These are phyloP conservation scores for Penicillium brasilianum DNA, from an alignment of 2,329 filamentous ascomycete genomes.

Conservation along the genomic window DNA sequence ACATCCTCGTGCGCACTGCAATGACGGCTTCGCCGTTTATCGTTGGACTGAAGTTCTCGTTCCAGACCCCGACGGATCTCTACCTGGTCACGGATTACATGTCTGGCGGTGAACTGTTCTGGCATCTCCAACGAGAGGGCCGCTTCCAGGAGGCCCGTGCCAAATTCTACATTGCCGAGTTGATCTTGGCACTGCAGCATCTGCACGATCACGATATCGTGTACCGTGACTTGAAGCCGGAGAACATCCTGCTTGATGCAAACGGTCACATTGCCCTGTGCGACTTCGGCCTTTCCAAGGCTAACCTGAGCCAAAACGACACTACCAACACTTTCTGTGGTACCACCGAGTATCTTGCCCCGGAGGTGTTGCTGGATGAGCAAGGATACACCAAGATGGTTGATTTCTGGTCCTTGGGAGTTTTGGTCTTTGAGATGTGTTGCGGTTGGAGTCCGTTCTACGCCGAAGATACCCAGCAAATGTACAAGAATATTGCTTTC, in stretches of 20 bases:
- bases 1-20: constrained; percentile 94
- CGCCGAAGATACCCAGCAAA: constrained; percentile 97
- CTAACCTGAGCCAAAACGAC: constrained; percentile 93
- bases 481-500: constrained; percentile 99
- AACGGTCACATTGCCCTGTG: constrained; percentile 98
- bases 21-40: constrained; percentile 97
- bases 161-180: constrained; percentile 98
- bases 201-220: constrained; percentile 97
- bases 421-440: constrained; percentile 99
- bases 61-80: constrained; percentile 94
- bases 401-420: constrained; percentile 97
- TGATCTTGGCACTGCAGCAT: constrained; percentile 93
- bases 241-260: constrained; percentile 95
- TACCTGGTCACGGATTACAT: constrained; percentile 99
- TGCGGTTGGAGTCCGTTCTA: constrained; percentile 99
- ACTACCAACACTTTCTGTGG: constrained; percentile 99
- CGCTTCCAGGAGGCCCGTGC: constrained; percentile 92
- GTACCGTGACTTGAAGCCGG: constrained; percentile 94
- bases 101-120: constrained; percentile 98
- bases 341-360: constrained; percentile 95
- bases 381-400: constrained; percentile 99
- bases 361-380: constrained; percentile 93
- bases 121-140: constrained; percentile 97
- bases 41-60: constrained; percentile 96
- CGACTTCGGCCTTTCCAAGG: constrained; percentile 97